Base-by-base conservation (phyloP, 805 yeast genomes). In the Saturnispora gosingensis region DNA sequence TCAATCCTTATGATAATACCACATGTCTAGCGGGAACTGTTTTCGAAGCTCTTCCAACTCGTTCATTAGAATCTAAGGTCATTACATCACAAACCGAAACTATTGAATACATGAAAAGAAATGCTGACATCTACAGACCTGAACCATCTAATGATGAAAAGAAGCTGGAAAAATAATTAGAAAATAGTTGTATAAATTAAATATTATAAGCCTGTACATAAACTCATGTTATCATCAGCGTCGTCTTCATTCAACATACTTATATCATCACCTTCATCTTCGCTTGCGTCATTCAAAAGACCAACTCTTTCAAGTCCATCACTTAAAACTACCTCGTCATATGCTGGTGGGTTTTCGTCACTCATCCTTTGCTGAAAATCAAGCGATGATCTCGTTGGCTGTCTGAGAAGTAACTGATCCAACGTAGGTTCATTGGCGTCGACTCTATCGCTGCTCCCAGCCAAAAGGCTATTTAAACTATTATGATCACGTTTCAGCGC, bases 21-120 rank as follows among this genome's bases (percentile, higher is more conserved):
- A 70, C 81, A 53, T 70, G 76, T 27, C 65, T 87, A 58, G 78
- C 86, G 53, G 88, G 88, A 43, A 74, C 85, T 40, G 72, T 82
- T 44, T 83, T 88, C 66, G 87, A 86, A 64, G 73, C 77, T 55
- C 64, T 69, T 54, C 73, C 76, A 13, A 61, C 58, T 20, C 77
- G 73, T 52, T 67, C 55, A 11, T 45, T 66, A 13, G 59, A 61
- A 45, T 63, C 66, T 5, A 59, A 62, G 34, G 60, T 54, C 25
- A 61, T 59, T 55, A 60, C 65, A 9, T 54, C 61, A n/a, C 67
- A 58, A 52, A 56, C 56, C 35, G 64, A 59, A 54, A 63, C 66
- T 9, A 53, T 67, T 20, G 58, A 62, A 35, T 58, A 53, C 27
- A 69, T 69, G 72, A 57, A 59, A 30, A 50, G 53, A 16, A 61